These are phyloP conservation scores for Lachancea waltii DNA, from an alignment of 805 yeast species.

Conservation along the genomic window DNA sequence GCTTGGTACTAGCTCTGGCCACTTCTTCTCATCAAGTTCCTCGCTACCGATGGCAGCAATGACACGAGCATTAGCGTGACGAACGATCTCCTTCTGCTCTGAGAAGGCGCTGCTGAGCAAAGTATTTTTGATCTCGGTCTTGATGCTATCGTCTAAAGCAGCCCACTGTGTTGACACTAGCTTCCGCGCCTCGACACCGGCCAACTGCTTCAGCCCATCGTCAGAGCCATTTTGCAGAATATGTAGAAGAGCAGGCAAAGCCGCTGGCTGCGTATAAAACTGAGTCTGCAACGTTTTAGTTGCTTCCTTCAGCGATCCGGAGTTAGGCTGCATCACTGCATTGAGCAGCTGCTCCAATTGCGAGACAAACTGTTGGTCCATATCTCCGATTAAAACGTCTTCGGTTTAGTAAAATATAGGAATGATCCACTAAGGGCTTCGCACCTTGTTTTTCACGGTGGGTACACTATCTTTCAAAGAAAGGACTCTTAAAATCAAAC, in stretches of 20 bases:
- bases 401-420: background rate
- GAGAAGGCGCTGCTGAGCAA: constrained; percentile 62
- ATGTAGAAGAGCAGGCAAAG: constrained; percentile 78
- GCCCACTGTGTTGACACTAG: constrained; percentile 68
- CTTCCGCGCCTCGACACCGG: constrained; percentile 96
- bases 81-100: constrained; percentile 56
- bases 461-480: constrained; percentile 1
- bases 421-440: background rate
- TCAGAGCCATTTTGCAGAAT: constrained; percentile 65
- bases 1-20: constrained; percentile 73
- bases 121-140: constrained; percentile 58
- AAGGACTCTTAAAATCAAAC: too few species aligned
- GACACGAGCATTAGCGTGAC: constrained; percentile 87
- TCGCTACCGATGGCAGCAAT: constrained; percentile 76
- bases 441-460: background rate
- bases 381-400: constrained; percentile 19
- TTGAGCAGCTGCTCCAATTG: constrained; percentile 73
- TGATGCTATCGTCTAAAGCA: constrained; percentile 37
- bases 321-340: constrained; percentile 76
- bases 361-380: constrained; percentile 67
- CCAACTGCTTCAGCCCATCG: constrained; percentile 75
- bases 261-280: constrained; percentile 60
- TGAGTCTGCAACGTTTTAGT: constrained; percentile 66
- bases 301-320: constrained; percentile 75
- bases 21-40: constrained; percentile 61